phyloP scores from a whole-genome alignment of 2,329 filamentous ascomycete genomes.

The Cercospora sp. region DNA sequence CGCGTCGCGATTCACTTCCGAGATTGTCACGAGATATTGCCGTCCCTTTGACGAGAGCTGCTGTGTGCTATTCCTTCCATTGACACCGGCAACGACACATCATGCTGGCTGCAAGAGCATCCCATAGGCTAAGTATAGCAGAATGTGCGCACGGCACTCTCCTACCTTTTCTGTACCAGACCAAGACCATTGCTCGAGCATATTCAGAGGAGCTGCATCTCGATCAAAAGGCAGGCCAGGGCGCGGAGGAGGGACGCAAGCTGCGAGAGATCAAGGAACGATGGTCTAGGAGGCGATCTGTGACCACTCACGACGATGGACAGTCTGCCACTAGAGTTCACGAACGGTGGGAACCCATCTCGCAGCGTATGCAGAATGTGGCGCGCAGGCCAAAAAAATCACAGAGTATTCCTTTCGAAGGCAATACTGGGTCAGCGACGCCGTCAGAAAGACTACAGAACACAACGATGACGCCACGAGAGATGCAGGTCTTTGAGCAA shows the following conservation, averaged over 20 bases:
- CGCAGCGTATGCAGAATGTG: conserved; percentile 2
- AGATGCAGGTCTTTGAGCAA: conserved; percentile 26
- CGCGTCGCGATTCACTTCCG: conserved; percentile 7
- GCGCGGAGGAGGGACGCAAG: conserved; percentile 4
- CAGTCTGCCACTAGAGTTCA: not conserved
- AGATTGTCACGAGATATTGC: not conserved
- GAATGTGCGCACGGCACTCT: conserved; percentile 6
- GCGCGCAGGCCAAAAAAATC: not conserved
- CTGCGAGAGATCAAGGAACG: conserved; percentile 11
- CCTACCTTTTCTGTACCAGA: conserved; percentile 38
- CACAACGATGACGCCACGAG: conserved; percentile 28
- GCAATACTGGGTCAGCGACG: conserved; percentile 9
- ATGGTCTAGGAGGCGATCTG: conserved; percentile 4
- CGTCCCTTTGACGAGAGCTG: not conserved
- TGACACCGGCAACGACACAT: not conserved
- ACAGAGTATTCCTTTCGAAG: conserved; percentile 26
- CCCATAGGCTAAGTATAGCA: not conserved
- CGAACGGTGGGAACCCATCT: not conserved
- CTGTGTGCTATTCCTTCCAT: not conserved
- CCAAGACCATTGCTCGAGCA: conserved; percentile 31
- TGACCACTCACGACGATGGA: not conserved
- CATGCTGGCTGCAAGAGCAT: conserved; percentile 6
- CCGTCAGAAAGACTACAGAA: conserved; percentile 20
- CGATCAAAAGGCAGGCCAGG: conserved; percentile 3
- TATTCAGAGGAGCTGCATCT: conserved; percentile 13